Base-by-base conservation (phyloP, 1,284 basidiomycete species). In the Leccinum angustisporum region DNA sequence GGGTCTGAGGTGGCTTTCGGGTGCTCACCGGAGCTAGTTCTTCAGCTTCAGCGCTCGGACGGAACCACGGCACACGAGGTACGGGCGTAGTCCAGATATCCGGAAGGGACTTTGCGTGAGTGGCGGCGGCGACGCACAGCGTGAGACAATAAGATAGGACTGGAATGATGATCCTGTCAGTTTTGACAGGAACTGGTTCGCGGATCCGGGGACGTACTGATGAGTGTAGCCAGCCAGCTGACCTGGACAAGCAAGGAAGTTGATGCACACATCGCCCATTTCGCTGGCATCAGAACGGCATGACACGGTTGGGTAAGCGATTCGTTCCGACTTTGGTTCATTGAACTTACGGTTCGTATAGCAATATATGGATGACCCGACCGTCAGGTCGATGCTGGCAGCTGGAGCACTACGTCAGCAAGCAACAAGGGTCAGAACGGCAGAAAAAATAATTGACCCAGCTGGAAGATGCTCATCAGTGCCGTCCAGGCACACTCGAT, bases 11-110 rank as follows among this genome's bases (percentile, higher is more conserved):
- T 54, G 50, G 40, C 3, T 58, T 52, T 46, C 58, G 27, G 38
- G 56, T 56, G 54, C 38, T 10, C 13, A 65, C 60, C 13, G 65
- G 61, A 38, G 55, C 43, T 1, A 36, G 25, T 11, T 31, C 43
- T 34, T 61, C 53, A 27, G 59, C 27, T 10, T 62, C 46, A 14
- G 21, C 21, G 48, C 48, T 59, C n/a, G 64, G 60, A 25, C 68
- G 67, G 69, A 87, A 89, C 88, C 88, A 89, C n/a, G 80, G 77
- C 27, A 87, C 76, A 10, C 72, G 68, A 63, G 82, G 80, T 46
- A 88, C 70, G 3, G 81, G 78, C 36, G 75, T 75, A 25, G 61
- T 72, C 86, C 86, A 89, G 58, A 90, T 75, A 34, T 76, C 73
- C 5, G 80, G 78, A 63, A 81, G 70, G 21, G 66, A 63, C 54